These are phyloP conservation scores for Verticillium nonalfalfae DNA, from an alignment of 2,329 filamentous ascomycete species.

Conservation along the genomic window DNA sequence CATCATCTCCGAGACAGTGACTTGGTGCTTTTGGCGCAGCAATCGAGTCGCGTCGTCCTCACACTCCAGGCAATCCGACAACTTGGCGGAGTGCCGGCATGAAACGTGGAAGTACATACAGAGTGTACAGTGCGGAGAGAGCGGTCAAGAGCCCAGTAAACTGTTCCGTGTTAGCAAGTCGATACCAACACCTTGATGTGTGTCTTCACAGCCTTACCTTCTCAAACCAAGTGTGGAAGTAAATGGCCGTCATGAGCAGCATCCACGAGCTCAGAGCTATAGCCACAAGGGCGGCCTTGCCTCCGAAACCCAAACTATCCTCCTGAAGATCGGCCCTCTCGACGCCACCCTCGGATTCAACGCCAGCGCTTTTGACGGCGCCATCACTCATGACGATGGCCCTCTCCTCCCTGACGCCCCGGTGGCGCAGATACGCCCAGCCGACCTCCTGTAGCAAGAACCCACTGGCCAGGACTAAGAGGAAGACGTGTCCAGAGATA, in stretches of 20 bases:
- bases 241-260: constrained; percentile 96
- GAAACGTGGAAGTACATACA: constrained; percentile 47
- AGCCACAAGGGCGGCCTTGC: constrained; percentile 55
- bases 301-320: constrained; percentile 34
- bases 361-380: constrained; percentile 52
- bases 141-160: constrained; percentile 48
- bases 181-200: too few species aligned
- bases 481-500: constrained; percentile 90
- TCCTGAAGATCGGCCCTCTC: constrained; percentile 16
- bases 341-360: constrained; percentile 29
- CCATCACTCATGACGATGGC: constrained; percentile 61
- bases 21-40: too few species aligned
- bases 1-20: not conserved
- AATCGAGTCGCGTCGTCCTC: not conserved
- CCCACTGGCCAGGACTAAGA: constrained; percentile 77
- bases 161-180: constrained; percentile 24
- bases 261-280: constrained; percentile 81
- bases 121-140: constrained; percentile 35
- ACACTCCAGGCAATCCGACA: constrained; percentile 41
- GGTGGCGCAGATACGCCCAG: constrained; percentile 47
- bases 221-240: constrained; percentile 98
- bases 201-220: constrained; percentile 56
- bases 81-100: constrained; percentile 37
- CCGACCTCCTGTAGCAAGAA: constrained; percentile 76
- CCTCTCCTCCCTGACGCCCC: constrained; percentile 49